These are phyloP conservation scores for Pyronema domesticum DNA, from an alignment of 495 filamentous ascomycete genomes.

Conservation along the genomic window DNA sequence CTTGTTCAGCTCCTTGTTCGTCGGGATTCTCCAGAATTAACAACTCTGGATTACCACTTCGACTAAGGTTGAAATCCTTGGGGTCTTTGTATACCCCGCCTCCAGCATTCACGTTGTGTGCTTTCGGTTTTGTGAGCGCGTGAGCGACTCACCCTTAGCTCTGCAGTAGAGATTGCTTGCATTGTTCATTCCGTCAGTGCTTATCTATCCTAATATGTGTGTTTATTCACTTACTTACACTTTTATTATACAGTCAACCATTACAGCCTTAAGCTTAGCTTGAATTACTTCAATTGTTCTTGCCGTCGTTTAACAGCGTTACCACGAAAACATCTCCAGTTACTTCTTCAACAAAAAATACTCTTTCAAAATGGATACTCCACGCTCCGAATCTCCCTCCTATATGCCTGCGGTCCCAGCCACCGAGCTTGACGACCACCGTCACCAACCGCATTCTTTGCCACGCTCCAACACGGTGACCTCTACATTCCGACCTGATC, in stretches of 20 bases:
- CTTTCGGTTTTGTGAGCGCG: constrained; percentile 7
- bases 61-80: constrained; percentile 2
- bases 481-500: constrained; percentile 20
- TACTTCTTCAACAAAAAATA: not conserved
- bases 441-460: constrained; percentile 53
- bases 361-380: constrained; percentile 33
- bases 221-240: no score
- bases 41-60: constrained; percentile 2
- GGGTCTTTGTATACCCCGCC: constrained; percentile 4
- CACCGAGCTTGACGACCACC: constrained; percentile 84
- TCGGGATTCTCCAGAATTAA: not conserved
- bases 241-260: no score
- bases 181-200: not conserved
- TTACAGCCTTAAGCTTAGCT: no score
- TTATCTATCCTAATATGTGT: no score
- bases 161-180: not conserved
- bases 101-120: constrained; percentile 1
- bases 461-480: constrained; percentile 31
- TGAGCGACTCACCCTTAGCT: constrained; percentile 6
- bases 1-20: not conserved
- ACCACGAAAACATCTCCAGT: not conserved
- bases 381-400: constrained; percentile 34
- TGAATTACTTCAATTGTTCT: not conserved
- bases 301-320: not conserved
- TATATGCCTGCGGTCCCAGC: constrained; percentile 48